Evolutionary conservation across 2,329 filamentous ascomycete genomes (phyloP).

Genomic region (Stachybotrys elegans): DNA sequence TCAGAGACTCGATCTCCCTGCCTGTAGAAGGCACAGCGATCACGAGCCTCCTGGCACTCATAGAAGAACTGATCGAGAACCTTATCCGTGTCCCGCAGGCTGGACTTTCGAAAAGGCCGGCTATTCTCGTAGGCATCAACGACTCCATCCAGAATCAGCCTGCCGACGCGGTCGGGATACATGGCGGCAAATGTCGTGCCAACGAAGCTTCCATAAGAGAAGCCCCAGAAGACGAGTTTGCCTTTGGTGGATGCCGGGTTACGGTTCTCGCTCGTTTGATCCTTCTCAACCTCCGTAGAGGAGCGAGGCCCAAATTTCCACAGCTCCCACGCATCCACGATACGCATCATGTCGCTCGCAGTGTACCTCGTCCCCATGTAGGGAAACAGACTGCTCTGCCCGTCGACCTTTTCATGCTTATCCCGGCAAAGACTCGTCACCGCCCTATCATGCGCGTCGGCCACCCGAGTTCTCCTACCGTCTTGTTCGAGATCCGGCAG

Average conservation of each 20-base stretch:
- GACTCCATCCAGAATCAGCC: conserved; percentile 13
- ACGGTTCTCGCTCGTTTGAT: too few relatives aligned
- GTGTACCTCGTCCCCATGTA: conserved; percentile 26
- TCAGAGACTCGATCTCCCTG: background rate
- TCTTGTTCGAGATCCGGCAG: too few relatives aligned
- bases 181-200: conserved; percentile 13
- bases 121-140: conserved; percentile 8
- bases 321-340: conserved; percentile 24
- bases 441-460: background rate
- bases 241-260: too few relatives aligned
- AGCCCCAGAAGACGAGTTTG: conserved; percentile 28
- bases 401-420: conserved; percentile 13
- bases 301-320: conserved; percentile 14
- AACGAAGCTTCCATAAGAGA: conserved; percentile 15
- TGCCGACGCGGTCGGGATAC: conserved; percentile 15
- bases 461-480: too few relatives aligned
- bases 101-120: conserved; percentile 24
- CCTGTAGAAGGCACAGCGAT: background rate
- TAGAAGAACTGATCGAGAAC: conserved; percentile 27
- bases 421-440: conserved; percentile 13
- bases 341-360: conserved; percentile 31
- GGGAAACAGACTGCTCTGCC: conserved; percentile 5
- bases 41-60: conserved; percentile 26
- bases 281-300: conserved; percentile 16
- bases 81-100: conserved; percentile 31